Conservation (phyloP, 23 red algal genomes). For the Gracilaria gracilis region DNA sequence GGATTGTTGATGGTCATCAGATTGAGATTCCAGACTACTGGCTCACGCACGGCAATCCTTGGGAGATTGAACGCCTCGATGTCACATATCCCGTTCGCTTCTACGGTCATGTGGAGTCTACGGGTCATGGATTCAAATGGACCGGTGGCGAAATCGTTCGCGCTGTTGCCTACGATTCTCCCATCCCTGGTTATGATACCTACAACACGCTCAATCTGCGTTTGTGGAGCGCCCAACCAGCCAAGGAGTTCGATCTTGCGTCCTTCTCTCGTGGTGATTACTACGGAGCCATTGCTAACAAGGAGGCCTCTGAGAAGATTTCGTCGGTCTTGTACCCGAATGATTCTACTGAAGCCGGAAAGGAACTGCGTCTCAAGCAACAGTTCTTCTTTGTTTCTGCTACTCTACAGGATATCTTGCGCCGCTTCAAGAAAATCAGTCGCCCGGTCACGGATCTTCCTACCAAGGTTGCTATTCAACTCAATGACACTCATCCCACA, state of each 20-base stretch:
- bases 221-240: slow-evolving; percentile 90
- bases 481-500: slow-evolving; percentile 99
- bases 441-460: slow-evolving; percentile 89
- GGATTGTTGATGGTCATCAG: slow-evolving; percentile 93
- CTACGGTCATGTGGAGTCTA: slow-evolving; percentile 86
- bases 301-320: slow-evolving; percentile 90
- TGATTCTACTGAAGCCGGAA: slow-evolving; percentile 98
- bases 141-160: slow-evolving; percentile 83
- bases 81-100: slow-evolving; percentile 98
- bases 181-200: slow-evolving; percentile 98
- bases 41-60: slow-evolving; percentile 96
- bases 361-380: slow-evolving; percentile 99
- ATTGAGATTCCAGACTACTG: slow-evolving; percentile 99
- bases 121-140: slow-evolving; percentile 77
- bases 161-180: slow-evolving; percentile 98
- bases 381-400: slow-evolving; percentile 99
- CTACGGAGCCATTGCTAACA: slow-evolving; percentile 83
- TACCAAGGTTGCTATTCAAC: slow-evolving; percentile 93
- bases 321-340: slow-evolving; percentile 98
- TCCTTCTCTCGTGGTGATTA: slow-evolving; percentile 98
- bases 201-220: slow-evolving; percentile 98
- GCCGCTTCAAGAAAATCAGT: slow-evolving; percentile 90
- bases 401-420: slow-evolving; percentile 94
- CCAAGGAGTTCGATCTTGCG: slow-evolving; percentile 96
- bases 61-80: slow-evolving; percentile 99